Base-by-base conservation (phyloP, 495 filamentous ascomycete species). In the Neurospora intermedia region DNA sequence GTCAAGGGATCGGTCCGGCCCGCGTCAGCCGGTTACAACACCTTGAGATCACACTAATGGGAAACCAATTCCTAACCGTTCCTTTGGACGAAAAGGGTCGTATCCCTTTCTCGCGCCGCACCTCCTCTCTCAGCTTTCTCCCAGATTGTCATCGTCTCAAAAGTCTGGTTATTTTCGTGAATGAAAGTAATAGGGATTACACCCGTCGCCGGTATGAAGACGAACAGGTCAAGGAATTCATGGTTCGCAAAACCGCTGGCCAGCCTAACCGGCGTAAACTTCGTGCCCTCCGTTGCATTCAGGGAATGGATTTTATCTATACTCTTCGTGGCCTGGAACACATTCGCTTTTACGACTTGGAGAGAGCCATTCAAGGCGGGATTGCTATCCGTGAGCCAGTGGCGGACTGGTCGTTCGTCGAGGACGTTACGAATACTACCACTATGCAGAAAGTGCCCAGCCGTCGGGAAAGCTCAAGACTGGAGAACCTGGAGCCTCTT, bases 291-390 rank as follows among this genome's bases (percentile, higher is more conserved):
- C 76, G 82, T 2, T 79, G 71, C 0, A 43, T 83, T 0, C 82
- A 84, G 38, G 84, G 83, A 0, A 75, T 85, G 9, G 82, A 85
- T 42, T 82, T 75, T 35, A 69, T 85, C 18, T 78, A 77, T 43
- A 59, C 77, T 23, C 79, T 85, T 0, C 82, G 84, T 4, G 83
- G 83, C 2, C 74, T 85, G 71, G 71, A 74, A 0, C 79, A 73
- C 73, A 72, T 84, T 2, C 76, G 77, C 0, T 83, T 81, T 40
- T 81, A 82, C 31, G 83, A 84, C 41, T 62, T 76, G 0, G 31
- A 78, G 40, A 73, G 74, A 27, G 70, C 75, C 0, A 8, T 62
- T 0, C n/a, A n/a, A n/a, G n/a, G n/a, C n/a, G n/a, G 74, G 3
- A 69, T 43, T 0, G 54, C 69, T 23, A 69, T 38, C 11, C 72